Evolutionary conservation across 192 early-diverging fungal genomes (phyloP), one percentile per base, ranked within the genome.

Genomic region (Linnemannia elongata): DNA sequence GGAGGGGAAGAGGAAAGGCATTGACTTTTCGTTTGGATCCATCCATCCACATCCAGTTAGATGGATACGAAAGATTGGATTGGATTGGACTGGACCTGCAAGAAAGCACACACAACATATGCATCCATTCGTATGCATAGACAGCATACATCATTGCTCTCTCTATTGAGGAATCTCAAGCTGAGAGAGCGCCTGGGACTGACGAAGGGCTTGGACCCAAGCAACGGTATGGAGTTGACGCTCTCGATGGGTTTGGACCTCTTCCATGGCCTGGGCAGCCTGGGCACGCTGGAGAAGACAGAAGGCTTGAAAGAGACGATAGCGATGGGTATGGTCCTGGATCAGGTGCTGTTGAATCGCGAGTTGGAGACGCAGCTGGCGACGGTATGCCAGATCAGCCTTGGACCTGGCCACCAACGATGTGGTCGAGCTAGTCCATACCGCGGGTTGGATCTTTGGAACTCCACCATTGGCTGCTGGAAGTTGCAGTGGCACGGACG

Each of bases 311-410:
- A 78, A 84, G 82, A 84, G 75, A 4, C 82, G 82, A 41, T 84
- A 84, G 18, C 73, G 76, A 38, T 84, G 77, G 17, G 77, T 84
- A 52, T 84, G 82, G 17, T 79, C 82, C 42, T 84, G 82, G 68
- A 84, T 84, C 73, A 76, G 74, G 42, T 84, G 77, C 54, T 84
- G 82, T 63, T 84, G 82, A 24, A 84, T 66, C 35, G 82, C 82
- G 77, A 79, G 78, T 30, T 73, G 78, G 33, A 76, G 82, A 13
- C 82, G 69, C 22, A 84, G 63, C 73, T 84, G 82, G 6, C 82
- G 77, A 52, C 60, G 78, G 60, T 84, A 84, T 30, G 60, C 63
- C 30, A 84, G 63, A 33, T 84, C 82, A 9, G 82, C 82, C 20
- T 30, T 52, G 18, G 82, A 60, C 6, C 82, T 77, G 20, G 72